Evolutionary conservation across 768 basidiomycete species (phyloP), one percentile per base, ranked within the genome.

Genomic region (Strobilomyces dryophilus): DNA sequence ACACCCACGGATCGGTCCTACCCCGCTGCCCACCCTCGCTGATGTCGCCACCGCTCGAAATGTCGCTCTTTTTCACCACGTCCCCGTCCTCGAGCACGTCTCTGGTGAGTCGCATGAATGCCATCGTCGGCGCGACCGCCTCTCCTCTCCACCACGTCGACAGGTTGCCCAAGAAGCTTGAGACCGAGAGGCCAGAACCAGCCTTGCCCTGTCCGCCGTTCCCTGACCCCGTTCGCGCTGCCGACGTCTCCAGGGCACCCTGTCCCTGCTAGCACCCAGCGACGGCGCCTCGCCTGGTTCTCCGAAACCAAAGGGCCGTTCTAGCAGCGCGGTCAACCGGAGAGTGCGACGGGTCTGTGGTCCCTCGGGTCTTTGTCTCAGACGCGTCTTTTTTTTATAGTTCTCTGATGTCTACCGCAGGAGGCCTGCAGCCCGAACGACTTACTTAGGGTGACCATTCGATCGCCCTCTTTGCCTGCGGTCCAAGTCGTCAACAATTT

Each of bases 401-500:
- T n/a, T n/a, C n/a, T n/a, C n/a, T n/a, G n/a, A n/a, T n/a, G n/a
- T n/a, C n/a, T n/a, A n/a, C n/a, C n/a, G n/a, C n/a, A n/a, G n/a
- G n/a, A n/a, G n/a, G n/a, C n/a, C n/a, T n/a, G n/a, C n/a, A n/a
- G n/a, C n/a, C n/a, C n/a, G n/a, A n/a, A n/a, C n/a, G n/a, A n/a
- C n/a, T n/a, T n/a, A n/a, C n/a, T n/a, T n/a, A 65, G 70, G 20
- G 51, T 63, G 15, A 57, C 56, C 2, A 46, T 31, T 3, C 58
- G 39, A 9, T 47, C 51, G 7, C 41, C 59, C 12, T 31, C 56
- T 4, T 41, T 64, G 9, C 21, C 54, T 35, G 44, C 57, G 7
- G 69, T 78, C 1, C 73, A 73, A 45, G 74, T 87, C 24, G 68
- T 79, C 54, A 84, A 88, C 66, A 89, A 89, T 59, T 69, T 91